Evolutionary conservation across 352 stramenopile genomes (phyloP).

Genomic region (Pelagophyceae sp.): DNA sequence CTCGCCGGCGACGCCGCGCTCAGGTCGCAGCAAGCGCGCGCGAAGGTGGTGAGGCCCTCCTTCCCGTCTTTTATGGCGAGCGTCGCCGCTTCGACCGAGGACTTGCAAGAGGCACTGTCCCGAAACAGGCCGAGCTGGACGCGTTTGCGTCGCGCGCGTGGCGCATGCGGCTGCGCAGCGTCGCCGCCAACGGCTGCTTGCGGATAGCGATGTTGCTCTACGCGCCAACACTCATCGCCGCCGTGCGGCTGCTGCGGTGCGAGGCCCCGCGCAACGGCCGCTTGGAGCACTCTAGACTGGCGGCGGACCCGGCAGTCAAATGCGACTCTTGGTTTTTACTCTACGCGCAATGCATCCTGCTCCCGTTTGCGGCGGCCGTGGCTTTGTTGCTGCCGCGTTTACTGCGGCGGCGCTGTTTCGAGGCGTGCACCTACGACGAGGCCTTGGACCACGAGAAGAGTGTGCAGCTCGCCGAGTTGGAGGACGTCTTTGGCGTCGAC

Average conservation of each 20-base stretch:
- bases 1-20: neutral
- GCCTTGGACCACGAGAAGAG: neutral
- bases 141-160: neutral
- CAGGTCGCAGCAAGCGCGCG: neutral
- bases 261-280: neutral
- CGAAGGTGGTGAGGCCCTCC: neutral
- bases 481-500: constrained; percentile 11
- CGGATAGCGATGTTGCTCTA: neutral
- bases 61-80: too few relatives aligned
- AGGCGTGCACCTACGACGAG: neutral
- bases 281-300: neutral
- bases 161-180: neutral
- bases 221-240: neutral
- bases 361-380: neutral
- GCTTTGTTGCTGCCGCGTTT: neutral
- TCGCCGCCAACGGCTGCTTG: neutral
- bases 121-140: too few relatives aligned
- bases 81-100: too few relatives aligned
- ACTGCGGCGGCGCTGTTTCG: neutral
- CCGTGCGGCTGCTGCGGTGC: constrained; percentile 1
- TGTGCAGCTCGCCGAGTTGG: neutral
- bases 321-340: neutral
- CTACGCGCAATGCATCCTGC: neutral
- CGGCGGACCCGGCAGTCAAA: neutral
- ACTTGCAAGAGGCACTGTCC: too few relatives aligned